Evolutionary conservation across 495 filamentous ascomycete genomes (phyloP), one percentile per base, ranked within the genome.

Genomic region (Penicillium canariense): DNA sequence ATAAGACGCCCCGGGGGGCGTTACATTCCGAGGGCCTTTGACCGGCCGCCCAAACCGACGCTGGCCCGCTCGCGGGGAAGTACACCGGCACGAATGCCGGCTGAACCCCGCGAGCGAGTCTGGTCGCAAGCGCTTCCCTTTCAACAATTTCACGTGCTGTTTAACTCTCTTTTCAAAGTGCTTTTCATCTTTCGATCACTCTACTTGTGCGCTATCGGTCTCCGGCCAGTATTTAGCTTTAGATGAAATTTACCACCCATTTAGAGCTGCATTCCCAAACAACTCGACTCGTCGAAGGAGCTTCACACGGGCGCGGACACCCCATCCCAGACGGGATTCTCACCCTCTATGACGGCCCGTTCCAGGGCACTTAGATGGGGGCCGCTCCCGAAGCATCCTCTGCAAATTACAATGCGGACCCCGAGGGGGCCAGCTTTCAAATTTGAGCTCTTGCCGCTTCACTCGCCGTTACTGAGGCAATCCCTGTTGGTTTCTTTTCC

Each of bases 81-180:
- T n/a, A n/a, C n/a, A n/a, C n/a, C n/a, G n/a, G n/a, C n/a, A n/a
- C n/a, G n/a, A n/a, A n/a, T n/a, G n/a, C n/a, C n/a, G n/a, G n/a
- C n/a, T n/a, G n/a, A n/a, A n/a, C n/a, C n/a, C n/a, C n/a, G n/a
- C n/a, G 64, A 62, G 64, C 78, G 80, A 76, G 78, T 84, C 81
- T 85, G 79, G 72, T 80, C 71, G 76, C 71, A 80, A 83, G 78
- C 81, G 82, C 80, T 85, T 85, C 82, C 82, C 82, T 84, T 84
- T 85, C 78, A 86, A 84, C 78, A 86, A 85, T 85, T 86, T 86
- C 79, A 85, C 83, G 78, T 84, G 76, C 82, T 86, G 68, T 86
- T 86, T 84, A 85, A 80, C 84, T 84, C 75, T 83, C 78, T 85
- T 84, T 85, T 86, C 81, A 57, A 57, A 57, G 55, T 57, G 55